Conservation (phyloP, 2,329 filamentous ascomycete genomes). For the Penicillium oxalicum region DNA sequence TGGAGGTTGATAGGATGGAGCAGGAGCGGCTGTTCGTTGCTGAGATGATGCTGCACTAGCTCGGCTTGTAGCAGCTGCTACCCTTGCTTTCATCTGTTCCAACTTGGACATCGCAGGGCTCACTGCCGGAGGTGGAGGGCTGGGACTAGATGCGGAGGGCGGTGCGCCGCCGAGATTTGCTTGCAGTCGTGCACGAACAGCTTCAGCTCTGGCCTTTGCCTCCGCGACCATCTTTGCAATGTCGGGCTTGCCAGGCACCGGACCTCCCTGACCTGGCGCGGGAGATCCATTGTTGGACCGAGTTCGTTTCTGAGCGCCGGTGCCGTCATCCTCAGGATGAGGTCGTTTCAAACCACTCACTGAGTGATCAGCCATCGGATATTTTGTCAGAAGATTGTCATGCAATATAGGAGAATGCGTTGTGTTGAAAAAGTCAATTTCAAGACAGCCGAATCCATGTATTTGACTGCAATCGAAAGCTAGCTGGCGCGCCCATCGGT, state of each 20-base stretch:
- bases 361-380: constrained; percentile 39
- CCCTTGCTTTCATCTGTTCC: constrained; percentile 71
- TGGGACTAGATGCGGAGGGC: constrained; percentile 31
- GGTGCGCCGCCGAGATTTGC: constrained; percentile 31
- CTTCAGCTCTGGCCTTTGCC: constrained; percentile 45
- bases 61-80: constrained; percentile 64
- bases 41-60: constrained; percentile 35
- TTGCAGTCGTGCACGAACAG: constrained; percentile 43
- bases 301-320: constrained; percentile 42
- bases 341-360: constrained; percentile 44
- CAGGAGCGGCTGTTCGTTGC: constrained; percentile 41
- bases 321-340: constrained; percentile 43
- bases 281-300: constrained; percentile 48
- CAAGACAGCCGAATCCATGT: too few species aligned
- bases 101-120: constrained; percentile 56
- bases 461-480: background rate
- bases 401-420: background rate
- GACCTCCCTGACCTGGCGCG: constrained; percentile 33
- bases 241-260: constrained; percentile 36
- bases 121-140: constrained; percentile 28
- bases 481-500: constrained; percentile 1
- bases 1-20: constrained; percentile 36
- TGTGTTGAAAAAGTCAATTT: background rate
- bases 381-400: background rate
- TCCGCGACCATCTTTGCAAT: constrained; percentile 45